Evolutionary conservation across 768 basidiomycete species (phyloP), one percentile per base, ranked within the genome.

Genomic region (Hysterangium stoloniferum): DNA sequence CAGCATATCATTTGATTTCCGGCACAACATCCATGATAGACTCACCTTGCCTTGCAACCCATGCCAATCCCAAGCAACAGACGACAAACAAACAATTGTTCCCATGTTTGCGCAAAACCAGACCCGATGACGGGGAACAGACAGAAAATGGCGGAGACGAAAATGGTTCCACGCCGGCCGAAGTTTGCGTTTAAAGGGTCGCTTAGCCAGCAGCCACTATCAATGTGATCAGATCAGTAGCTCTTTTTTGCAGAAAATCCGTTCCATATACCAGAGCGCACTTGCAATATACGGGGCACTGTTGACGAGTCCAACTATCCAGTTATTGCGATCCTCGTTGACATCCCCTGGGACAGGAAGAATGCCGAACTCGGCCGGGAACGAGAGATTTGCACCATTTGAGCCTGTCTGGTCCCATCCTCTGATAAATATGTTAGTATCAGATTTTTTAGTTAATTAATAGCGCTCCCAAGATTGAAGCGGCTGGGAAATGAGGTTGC

Each of bases 391-490:
- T 25, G 80, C 80, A 40, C 79, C 80, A 57, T 81, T 82, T 24
- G 73, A 72, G 43, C 77, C 79, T 1, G 76, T 77, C 60, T 82
- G 78, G 65, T 81, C 80, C 80, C 77, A 79, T 25, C 78, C 78
- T 29, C 54, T 54, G 35, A n/a, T n/a, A n/a, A n/a, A n/a, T 17
- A 19, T 9, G 22, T 41, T 41, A 29, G n/a, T 9, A 38, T 55
- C 28, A 42, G 38, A 28, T 17, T n/a, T n/a, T n/a, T n/a, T n/a
- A n/a, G n/a, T n/a, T n/a, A n/a, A n/a, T n/a, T n/a, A n/a, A n/a
- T n/a, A n/a, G n/a, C n/a, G n/a, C n/a, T n/a, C n/a, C n/a, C n/a
- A n/a, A n/a, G n/a, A n/a, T n/a, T n/a, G n/a, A n/a, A n/a, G n/a
- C n/a, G n/a, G n/a, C n/a, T n/a, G n/a, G n/a, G n/a, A n/a, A n/a